These are phyloP conservation scores for Tagetes erecta DNA, from an alignment of 129 eudicot genomes.

Conservation along the genomic window DNA sequence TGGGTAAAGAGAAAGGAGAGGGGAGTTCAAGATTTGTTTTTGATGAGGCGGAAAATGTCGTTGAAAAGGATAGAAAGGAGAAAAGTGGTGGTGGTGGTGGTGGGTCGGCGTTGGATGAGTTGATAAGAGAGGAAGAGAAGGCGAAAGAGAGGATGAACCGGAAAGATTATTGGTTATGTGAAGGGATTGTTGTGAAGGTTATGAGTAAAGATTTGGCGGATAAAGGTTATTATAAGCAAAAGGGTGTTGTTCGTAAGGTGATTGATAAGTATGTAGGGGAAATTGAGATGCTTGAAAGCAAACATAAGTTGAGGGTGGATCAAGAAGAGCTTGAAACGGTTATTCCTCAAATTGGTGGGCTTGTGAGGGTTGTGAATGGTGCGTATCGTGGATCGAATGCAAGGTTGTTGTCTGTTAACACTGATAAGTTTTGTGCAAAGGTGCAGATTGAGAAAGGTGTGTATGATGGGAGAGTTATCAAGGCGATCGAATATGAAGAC, in stretches of 20 bases:
- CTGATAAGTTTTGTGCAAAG: slow-evolving; percentile 72
- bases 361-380: slow-evolving; percentile 86
- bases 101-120: slow-evolving; percentile 69
- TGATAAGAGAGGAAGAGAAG: slow-evolving; percentile 84
- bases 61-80: slow-evolving; percentile 28
- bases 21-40: slow-evolving; percentile 54
- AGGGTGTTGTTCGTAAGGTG: slow-evolving; percentile 79
- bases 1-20: slow-evolving; percentile 45
- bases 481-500: slow-evolving; percentile 85
- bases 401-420: slow-evolving; percentile 57
- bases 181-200: slow-evolving; percentile 81
- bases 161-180: slow-evolving; percentile 90
- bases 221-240: slow-evolving; percentile 90
- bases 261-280: slow-evolving; percentile 86
- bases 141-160: slow-evolving; percentile 76
- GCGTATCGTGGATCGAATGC: slow-evolving; percentile 87
- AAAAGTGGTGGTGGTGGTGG: slow-evolving; percentile 49
- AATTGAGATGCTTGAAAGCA: slow-evolving; percentile 85
- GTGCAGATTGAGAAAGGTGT: slow-evolving; percentile 95
- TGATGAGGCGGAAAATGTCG: slow-evolving; percentile 48
- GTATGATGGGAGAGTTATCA: slow-evolving; percentile 87
- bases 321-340: slow-evolving; percentile 95
- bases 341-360: slow-evolving; percentile 82
- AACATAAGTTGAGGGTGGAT: slow-evolving; percentile 88
- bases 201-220: slow-evolving; percentile 84